Evolutionary conservation across 2,329 filamentous ascomycete genomes (phyloP), one percentile per base, ranked within the genome.

Genomic region (Claviceps capensis): DNA sequence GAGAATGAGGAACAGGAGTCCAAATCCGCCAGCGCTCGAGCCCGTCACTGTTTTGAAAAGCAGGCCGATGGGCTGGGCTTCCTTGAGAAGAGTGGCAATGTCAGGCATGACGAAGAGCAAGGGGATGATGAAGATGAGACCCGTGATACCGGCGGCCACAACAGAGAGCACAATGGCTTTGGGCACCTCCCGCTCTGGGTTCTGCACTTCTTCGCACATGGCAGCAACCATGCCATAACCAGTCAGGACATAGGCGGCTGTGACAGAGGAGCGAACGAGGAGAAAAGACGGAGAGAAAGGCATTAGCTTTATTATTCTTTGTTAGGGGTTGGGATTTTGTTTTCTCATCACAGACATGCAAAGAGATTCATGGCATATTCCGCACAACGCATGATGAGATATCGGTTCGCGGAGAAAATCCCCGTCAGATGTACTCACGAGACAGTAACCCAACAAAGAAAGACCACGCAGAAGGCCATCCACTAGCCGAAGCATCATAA

Each of bases 31-130:
- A 5, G 72, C 80, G 1, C 82, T 75, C 19, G 83, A 86, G 1
- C 85, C 85, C 0, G 86, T 89, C 9, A 82, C 85, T 0, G 72
- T 81, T 68, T 86, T 86, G 75, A 90, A 90, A 36, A 90, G 70
- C 4, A 83, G 71, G 8, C 83, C 85, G 55, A 91, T 85, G 1
- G 87, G 86, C 60, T 90, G 86, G 22, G 83, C 76, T 14, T 85
- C 83, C 2, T 67, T 65, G 30, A 86, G 78, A 16, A 90, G 76
- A 47, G 72, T 66, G 55, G 78, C 60, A 6, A 89, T 76, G 48
- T 85, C 76, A 0, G 86, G 85, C 30, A 90, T 72, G 38, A 88
- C 83, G 64, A 90, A 89, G 26, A 90, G 74, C 56, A 91, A 75
- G 0, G 85, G 85, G 44, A 90, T 78, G 14, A 89, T 66, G 65